These are phyloP conservation scores for Nevesoporus exiguus DNA, from an alignment of 768 basidiomycete species.

Conservation along the genomic window DNA sequence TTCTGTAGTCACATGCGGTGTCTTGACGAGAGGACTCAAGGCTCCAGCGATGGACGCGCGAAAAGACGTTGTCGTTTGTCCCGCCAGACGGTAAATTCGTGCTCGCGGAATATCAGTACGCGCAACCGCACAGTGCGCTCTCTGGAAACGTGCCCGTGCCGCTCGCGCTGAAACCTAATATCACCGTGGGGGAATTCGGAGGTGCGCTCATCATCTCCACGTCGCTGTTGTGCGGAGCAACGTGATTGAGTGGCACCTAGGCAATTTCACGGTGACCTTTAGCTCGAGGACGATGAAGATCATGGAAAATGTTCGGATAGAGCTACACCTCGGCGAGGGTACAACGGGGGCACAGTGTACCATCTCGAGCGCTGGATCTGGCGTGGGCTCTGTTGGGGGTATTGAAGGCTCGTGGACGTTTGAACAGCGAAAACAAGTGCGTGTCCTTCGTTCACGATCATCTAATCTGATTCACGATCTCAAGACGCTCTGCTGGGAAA, in stretches of 20 bases:
- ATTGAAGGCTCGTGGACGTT: constrained; percentile 75
- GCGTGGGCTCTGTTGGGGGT: constrained; percentile 36
- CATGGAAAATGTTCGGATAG: constrained; percentile 69
- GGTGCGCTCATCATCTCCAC: constrained; percentile 14
- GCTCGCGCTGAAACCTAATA: constrained; percentile 46
- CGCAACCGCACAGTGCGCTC: constrained; percentile 33
- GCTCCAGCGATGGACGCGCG: constrained; percentile 73
- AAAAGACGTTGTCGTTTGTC: constrained; percentile 81
- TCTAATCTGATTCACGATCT: neutral
- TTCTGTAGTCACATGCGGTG: neutral
- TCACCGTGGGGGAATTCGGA: constrained; percentile 30
- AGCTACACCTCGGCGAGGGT: constrained; percentile 72
- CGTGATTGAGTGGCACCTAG: constrained; percentile 29
- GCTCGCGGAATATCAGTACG: constrained; percentile 78
- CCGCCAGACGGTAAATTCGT: constrained; percentile 91
- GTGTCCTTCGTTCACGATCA: constrained; percentile 1
- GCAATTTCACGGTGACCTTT: constrained; percentile 57
- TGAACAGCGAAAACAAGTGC: constrained; percentile 63
- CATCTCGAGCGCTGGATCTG: constrained; percentile 53
- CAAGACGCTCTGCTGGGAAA: constrained; percentile 80
- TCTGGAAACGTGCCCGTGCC: constrained; percentile 51
- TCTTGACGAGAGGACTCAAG: constrained; percentile 37
- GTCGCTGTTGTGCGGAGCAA: neutral
- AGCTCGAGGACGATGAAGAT: constrained; percentile 61
- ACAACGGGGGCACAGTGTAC: constrained; percentile 73